Evolutionary conservation across 805 yeast genomes (phyloP).

Genomic region (Naumovozyma castellii): DNA sequence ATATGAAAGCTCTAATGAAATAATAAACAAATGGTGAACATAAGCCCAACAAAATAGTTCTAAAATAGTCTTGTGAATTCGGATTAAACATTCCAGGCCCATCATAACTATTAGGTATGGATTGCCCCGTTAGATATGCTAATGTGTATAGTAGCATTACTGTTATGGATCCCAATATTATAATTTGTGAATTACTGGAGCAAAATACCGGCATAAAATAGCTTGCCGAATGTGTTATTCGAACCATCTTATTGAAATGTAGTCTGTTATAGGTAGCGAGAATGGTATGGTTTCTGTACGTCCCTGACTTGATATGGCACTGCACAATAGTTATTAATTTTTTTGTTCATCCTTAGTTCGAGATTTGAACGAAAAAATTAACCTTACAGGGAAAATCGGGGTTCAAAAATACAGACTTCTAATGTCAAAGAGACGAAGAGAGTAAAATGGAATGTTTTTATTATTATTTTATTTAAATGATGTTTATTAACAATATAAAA

Average conservation of each 20-base stretch:
- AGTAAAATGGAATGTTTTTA: no score
- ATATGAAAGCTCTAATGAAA: conserved; percentile 23
- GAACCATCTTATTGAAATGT: conserved; percentile 18
- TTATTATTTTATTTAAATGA: no score
- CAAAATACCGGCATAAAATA: conserved; percentile 30
- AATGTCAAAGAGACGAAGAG: no score
- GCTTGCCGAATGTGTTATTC: conserved; percentile 25
- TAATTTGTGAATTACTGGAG: conserved; percentile 22
- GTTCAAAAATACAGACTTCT: no score
- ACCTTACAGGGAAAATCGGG: no score
- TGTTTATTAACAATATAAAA: no score
- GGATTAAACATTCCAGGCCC: conserved; percentile 30
- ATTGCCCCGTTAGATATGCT: conserved; percentile 16
- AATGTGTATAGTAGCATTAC: conserved; percentile 10
- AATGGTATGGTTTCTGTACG: no score
- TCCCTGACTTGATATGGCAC: no score
- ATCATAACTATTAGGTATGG: conserved; percentile 16
- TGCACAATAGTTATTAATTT: no score
- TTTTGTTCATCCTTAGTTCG: no score
- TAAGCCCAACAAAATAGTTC: conserved; percentile 31
- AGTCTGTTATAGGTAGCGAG: no score
- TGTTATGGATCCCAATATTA: conserved; percentile 8
- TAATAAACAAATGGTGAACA: conserved; percentile 30
- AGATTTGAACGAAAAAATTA: no score
- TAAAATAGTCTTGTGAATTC: conserved; percentile 31